These are phyloP conservation scores for Musa schizocarpa DNA, from an alignment of 176 grass and related monocot species.

Conservation along the genomic window DNA sequence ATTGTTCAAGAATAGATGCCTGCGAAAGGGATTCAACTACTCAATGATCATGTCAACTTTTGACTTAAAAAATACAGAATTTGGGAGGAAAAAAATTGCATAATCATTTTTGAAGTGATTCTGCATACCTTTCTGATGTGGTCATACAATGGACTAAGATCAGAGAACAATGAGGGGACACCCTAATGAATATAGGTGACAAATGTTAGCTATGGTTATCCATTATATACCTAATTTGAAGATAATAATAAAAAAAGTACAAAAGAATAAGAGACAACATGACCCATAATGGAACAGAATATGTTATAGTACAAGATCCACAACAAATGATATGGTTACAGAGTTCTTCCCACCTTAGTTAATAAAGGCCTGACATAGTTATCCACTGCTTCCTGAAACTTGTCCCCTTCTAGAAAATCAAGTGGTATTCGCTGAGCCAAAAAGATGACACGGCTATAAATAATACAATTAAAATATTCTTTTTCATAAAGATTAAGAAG, in stretches of 20 bases:
- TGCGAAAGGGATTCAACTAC: constrained; percentile 27
- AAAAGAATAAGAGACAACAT: neutral
- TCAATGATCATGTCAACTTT: neutral
- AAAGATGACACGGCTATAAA: neutral
- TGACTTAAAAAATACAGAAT: neutral
- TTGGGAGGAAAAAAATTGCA: constrained; percentile 6
- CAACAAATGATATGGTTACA: neutral
- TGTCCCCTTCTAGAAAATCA: constrained; percentile 86
- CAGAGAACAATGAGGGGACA: constrained; percentile 89
- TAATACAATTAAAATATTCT: neutral
- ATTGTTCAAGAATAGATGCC: constrained; percentile 77
- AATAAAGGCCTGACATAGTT: constrained; percentile 84
- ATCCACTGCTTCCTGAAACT: constrained; percentile 77
- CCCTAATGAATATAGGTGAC: constrained; percentile 35
- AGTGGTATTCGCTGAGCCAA: constrained; percentile 83
- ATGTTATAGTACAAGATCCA: neutral
- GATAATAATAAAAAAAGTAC: neutral
- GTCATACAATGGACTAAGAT: constrained; percentile 84
- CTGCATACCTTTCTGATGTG: constrained; percentile 71
- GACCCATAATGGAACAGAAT: neutral
- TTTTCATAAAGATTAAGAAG: neutral
- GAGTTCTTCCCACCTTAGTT: constrained; percentile 58
- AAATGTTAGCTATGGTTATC: neutral
- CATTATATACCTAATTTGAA: neutral
- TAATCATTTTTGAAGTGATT: neutral